Percentiles rank a stretch among this genome's conserved stretches.
Evolutionary conservation across 345 rosid species (phyloP).

Genomic region (Moricandia moricandioides): DNA sequence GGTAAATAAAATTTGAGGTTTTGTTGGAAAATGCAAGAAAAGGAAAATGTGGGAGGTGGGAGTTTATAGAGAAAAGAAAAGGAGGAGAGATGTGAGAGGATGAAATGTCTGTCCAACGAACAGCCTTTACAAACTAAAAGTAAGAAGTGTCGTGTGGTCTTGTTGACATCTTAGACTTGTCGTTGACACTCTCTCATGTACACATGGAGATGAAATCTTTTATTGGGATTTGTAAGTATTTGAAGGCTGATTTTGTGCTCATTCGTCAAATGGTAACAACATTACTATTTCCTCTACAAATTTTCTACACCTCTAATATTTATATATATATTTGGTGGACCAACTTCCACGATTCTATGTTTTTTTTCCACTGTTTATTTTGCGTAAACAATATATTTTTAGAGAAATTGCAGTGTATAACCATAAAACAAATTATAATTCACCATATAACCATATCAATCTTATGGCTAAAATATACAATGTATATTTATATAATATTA

Average conservation of each 20-base stretch:
- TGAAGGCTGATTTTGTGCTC: constrained; percentile 4
- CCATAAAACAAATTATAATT: no score
- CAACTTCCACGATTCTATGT: neutral
- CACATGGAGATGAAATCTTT: constrained; percentile 19
- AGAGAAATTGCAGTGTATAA: no score
- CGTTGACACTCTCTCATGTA: constrained; percentile 30
- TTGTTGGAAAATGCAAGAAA: constrained; percentile 14
- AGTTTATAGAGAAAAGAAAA: constrained; percentile 19
- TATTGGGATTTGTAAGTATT: constrained; percentile 20
- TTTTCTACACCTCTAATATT: neutral
- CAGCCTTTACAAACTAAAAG: constrained; percentile 33
- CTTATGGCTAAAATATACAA: no score
- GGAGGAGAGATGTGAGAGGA: constrained; percentile 9
- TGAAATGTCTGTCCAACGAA: constrained; percentile 26
- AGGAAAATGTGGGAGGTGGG: constrained; percentile 4
- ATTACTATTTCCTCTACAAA: neutral
- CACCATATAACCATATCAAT: no score
- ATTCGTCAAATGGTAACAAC: neutral
- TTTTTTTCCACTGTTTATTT: neutral
- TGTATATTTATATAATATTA: no score
- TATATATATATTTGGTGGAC: neutral
- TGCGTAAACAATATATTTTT: neutral
- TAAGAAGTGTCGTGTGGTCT: constrained; percentile 31
- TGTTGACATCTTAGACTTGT: constrained; percentile 40
- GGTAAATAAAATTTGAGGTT: neutral